Percentiles rank a stretch among this genome's conserved stretches.
Conservation (phyloP, 1,284 basidiomycete genomes). For the Mycosarcoma mackinlayi region DNA sequence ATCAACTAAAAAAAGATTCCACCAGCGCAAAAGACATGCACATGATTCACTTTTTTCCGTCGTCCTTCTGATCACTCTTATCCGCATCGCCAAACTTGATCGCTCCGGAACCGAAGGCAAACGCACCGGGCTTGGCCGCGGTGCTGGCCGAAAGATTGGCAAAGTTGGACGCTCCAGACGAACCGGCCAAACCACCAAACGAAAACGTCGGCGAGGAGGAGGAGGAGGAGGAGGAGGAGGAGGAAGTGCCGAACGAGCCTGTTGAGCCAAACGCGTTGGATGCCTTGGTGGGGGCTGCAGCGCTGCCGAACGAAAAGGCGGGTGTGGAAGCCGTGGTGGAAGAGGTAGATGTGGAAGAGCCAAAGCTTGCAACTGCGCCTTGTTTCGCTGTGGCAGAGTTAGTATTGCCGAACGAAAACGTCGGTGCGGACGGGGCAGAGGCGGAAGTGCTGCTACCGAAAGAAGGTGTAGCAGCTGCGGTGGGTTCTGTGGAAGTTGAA, state of each 20-base stretch:
- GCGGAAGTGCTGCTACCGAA: neutral
- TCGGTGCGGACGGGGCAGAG: neutral
- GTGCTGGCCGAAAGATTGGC: conserved; percentile 28
- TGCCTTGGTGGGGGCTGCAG: conserved; percentile 4
- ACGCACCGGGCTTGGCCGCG: conserved; percentile 35
- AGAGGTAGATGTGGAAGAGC: conserved; percentile 4
- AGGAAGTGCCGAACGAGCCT: conserved; percentile 23
- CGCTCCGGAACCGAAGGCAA: conserved; percentile 21
- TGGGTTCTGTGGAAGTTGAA: conserved; percentile 2
- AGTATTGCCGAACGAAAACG: conserved; percentile 12
- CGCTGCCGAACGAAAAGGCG: neutral
- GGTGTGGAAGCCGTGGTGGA: conserved; percentile 3
- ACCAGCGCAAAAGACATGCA: too few species aligned
- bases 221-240: too few species aligned
- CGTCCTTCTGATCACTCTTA: conserved; percentile 7
- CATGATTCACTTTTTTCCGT: conserved; percentile 4
- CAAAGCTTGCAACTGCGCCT: conserved; percentile 20
- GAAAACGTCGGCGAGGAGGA: conserved; percentile 7
- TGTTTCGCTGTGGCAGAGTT: conserved; percentile 1
- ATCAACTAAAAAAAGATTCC: too few species aligned
- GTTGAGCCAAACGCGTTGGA: too few species aligned
- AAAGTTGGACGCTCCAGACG: conserved; percentile 15
- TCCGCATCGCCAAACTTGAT: conserved; percentile 44
- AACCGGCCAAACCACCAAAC: neutral
- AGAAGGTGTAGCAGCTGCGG: conserved; percentile 5